Conservation (phyloP, 768 basidiomycete species). For the Leccinum broughii region DNA sequence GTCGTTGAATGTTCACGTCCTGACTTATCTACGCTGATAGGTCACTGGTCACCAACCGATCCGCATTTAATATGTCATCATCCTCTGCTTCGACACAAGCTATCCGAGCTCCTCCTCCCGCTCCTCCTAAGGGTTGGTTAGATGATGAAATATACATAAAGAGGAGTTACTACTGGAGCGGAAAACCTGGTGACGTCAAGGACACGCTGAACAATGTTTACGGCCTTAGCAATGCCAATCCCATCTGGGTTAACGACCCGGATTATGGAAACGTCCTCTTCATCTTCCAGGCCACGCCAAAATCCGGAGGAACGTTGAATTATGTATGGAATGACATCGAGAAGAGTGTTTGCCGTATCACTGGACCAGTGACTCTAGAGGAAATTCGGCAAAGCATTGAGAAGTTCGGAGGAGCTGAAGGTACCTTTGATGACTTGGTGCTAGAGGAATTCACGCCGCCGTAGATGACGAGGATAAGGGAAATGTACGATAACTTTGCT, state of each 20-base stretch:
- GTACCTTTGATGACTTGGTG: background rate
- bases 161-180: background rate
- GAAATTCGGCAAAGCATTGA: background rate
- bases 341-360: background rate
- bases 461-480: background rate
- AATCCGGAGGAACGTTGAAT: background rate
- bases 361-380: background rate
- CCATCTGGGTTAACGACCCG: too few relatives aligned
- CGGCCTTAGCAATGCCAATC: background rate
- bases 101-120: background rate
- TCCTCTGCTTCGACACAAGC: background rate
- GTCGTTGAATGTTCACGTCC: background rate
- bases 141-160: background rate
- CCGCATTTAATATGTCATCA: background rate
- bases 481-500: background rate
- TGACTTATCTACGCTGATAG: background rate
- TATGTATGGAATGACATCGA: background rate
- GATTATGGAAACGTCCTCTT: too few relatives aligned
- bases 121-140: constrained; percentile 2
- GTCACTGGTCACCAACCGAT: background rate
- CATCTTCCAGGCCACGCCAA: background rate
- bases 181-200: constrained; percentile 1
- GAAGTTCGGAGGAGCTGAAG: background rate
- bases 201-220: background rate
- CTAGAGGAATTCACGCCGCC: background rate